Evolutionary conservation across 2,329 filamentous ascomycete species (phyloP).

Genomic region (Nemania sp.): DNA sequence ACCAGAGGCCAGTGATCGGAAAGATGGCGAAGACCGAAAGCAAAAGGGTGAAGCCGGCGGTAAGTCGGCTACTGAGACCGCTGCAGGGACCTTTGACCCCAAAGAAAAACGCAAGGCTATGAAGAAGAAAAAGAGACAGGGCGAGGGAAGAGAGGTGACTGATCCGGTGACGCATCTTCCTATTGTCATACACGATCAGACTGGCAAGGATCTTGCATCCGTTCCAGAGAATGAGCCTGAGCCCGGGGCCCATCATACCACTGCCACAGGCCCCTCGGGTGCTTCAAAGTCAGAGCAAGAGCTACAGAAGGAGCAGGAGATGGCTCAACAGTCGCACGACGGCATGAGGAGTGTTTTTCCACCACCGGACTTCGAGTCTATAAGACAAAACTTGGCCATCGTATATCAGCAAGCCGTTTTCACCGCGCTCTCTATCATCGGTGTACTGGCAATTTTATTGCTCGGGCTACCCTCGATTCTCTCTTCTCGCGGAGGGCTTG

Average conservation of each 20-base stretch:
- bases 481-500: constrained; percentile 13
- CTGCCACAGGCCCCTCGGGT: constrained; percentile 44
- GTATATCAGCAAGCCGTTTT: constrained; percentile 43
- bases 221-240: constrained; percentile 42
- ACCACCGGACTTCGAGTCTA: constrained; percentile 50
- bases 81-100: constrained; percentile 45
- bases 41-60: constrained; percentile 23
- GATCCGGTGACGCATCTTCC: constrained; percentile 74
- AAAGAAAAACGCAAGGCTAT: constrained; percentile 53
- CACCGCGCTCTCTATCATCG: constrained; percentile 42
- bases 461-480: constrained; percentile 33
- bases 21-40: constrained; percentile 5
- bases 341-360: constrained; percentile 51
- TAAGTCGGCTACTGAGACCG: constrained; percentile 42
- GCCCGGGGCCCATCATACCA: constrained; percentile 43
- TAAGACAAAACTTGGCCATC: constrained; percentile 40
- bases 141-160: constrained; percentile 65
- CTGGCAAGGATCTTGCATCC: constrained; percentile 59
- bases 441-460: constrained; percentile 34
- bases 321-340: constrained; percentile 45
- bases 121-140: constrained; percentile 49
- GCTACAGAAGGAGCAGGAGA: constrained; percentile 42
- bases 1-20: background rate
- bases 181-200: constrained; percentile 69
- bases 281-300: constrained; percentile 47